A percentile compares a stretch with the other conserved stretches of the same genome.
phyloP scores from a whole-genome alignment of 129 eudicot genomes.

The Chrysanthemum lavandulifolium region DNA sequence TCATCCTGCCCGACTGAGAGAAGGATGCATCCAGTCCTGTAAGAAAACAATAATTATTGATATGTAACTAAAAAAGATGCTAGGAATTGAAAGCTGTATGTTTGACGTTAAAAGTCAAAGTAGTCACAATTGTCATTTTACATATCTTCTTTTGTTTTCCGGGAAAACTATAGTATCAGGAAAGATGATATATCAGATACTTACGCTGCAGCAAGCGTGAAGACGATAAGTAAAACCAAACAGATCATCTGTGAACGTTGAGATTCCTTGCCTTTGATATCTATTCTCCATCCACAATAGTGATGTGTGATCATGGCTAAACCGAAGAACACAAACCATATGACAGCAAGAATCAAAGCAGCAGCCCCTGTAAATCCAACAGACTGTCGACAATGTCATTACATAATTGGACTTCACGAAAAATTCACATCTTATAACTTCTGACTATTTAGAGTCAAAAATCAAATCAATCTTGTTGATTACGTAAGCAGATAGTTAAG shows the following conservation, averaged over 20 bases:
- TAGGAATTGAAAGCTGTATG: no score
- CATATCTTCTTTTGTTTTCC: background rate
- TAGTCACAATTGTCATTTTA: background rate
- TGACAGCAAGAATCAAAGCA: constrained; percentile 64
- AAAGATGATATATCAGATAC: constrained; percentile 32
- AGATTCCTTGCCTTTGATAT: constrained; percentile 55
- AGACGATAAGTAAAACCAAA: constrained; percentile 57
- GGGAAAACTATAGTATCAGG: background rate
- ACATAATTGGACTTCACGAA: background rate
- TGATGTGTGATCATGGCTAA: constrained; percentile 67
- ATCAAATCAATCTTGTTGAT: no score
- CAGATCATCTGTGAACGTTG: constrained; percentile 48
- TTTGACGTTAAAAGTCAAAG: background rate
- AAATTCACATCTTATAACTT: background rate
- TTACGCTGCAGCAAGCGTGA: constrained; percentile 91
- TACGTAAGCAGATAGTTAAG: background rate
- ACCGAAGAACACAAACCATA: constrained; percentile 83
- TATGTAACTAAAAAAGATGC: background rate
- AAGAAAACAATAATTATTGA: background rate
- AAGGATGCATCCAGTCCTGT: constrained; percentile 84
- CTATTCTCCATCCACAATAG: constrained; percentile 73
- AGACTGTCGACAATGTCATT: constrained; percentile 56
- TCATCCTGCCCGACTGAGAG: constrained; percentile 84
- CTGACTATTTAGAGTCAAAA: background rate
- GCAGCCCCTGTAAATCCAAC: constrained; percentile 93